Evolutionary conservation across 805 yeast species (phyloP), one percentile per base, ranked within the genome.

Genomic region (Wickerhamiella parazyma): DNA sequence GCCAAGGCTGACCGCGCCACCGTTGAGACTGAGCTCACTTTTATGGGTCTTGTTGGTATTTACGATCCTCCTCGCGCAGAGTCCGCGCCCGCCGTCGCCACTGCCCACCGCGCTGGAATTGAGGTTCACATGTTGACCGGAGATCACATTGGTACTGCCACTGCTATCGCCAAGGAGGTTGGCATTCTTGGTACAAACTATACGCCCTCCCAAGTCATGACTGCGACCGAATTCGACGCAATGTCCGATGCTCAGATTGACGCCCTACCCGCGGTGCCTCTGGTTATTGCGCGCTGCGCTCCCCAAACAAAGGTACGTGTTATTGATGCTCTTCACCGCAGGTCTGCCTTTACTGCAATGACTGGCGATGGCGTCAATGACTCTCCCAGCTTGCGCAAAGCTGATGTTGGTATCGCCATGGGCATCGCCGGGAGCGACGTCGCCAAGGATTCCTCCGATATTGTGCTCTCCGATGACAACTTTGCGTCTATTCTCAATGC

Each of bases 381-480:
- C 57, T 78, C 86, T 2, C 89, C 89, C 20, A 73, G 81, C 28
- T 65, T 80, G 61, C 80, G 80, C 58, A 75, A 68, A 50, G 80
- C 89, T 3, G 86, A 80, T 60, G 83, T 80, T 45, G 89, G 89
- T 51, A 79, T 80, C 59, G 85, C 89, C 9, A 80, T 80, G 89
- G 89, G 89, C 38, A 66, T 75, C 63, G 73, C 78, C 48, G 89
- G 89, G 4, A 76, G 83, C 10, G 89, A 80, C 64, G 89, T 80
- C 33, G 89, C 89, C n/a, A 80, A 80, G 58, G 84, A 80, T 58
- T 85, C 86, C 5, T 70, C 81, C 36, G 89, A 80, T 59, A 78
- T 80, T 59, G 82, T 80, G 14, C 67, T 80, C 41, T 70, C 80
- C 18, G 89, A 80, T 58, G 78, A 81, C 63, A 80, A 80, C 59